These are phyloP conservation scores for Coemansia furcata DNA, from an alignment of 192 early-diverging fungal genomes.

Conservation along the genomic window DNA sequence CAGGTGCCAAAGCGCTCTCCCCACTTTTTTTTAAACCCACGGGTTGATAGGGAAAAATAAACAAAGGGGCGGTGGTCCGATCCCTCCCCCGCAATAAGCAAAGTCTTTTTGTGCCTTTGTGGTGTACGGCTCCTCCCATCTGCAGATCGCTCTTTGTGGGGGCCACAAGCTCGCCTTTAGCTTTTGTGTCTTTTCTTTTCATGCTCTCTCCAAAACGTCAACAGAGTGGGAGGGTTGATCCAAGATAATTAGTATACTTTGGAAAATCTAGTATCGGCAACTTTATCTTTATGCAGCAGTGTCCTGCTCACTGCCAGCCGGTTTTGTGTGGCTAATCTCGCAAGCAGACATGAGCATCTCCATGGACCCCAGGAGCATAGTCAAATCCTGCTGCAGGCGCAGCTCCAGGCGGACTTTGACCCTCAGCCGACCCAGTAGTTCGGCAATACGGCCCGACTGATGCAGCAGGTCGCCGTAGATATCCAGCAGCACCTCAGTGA, in stretches of 20 bases:
- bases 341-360: conserved; percentile 66
- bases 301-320: neutral
- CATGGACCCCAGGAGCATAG: conserved; percentile 78
- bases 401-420: conserved; percentile 79
- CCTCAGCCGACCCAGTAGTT: conserved; percentile 65
- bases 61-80: conserved; percentile 1
- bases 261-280: neutral
- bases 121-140: neutral
- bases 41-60: neutral
- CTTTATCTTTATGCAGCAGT: conserved; percentile 2
- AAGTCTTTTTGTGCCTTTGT: conserved; percentile 1
- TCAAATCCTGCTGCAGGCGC: conserved; percentile 71
- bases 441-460: conserved; percentile 78
- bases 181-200: neutral
- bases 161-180: neutral
- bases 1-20: neutral
- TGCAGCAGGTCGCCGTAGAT: conserved; percentile 80
- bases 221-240: neutral
- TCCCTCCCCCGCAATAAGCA: neutral
- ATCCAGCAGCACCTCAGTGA: conserved; percentile 67
- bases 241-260: neutral
- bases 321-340: conserved; percentile 26
- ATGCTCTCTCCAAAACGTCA: neutral
- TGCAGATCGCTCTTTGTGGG: conserved; percentile 25
- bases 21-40: neutral